Evolutionary conservation across 2,329 filamentous ascomycete genomes (phyloP).

Genomic region (Trematosphaeria pertusa): DNA sequence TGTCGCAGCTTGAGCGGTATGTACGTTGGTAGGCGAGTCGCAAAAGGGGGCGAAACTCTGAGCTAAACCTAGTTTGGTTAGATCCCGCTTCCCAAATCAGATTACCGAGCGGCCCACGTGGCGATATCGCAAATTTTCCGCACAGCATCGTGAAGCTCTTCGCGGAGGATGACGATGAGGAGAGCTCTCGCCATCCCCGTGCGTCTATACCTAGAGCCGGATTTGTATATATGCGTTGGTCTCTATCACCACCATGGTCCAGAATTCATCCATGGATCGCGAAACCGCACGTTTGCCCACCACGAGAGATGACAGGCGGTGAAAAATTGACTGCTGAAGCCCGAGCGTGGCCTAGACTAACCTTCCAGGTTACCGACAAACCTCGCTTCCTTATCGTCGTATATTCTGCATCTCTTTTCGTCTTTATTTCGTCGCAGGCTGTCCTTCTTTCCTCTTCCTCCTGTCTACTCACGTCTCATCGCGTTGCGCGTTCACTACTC

Average conservation of each 20-base stretch:
- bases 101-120: slow-evolving; percentile 19
- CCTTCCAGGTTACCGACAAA: slow-evolving; percentile 4
- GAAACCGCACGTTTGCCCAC: slow-evolving; percentile 25
- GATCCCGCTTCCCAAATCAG: neutral
- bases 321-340: slow-evolving; percentile 32
- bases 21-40: neutral
- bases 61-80: neutral
- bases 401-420: slow-evolving; percentile 28
- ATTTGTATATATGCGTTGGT: neutral
- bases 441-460: slow-evolving; percentile 20
- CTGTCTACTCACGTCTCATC: slow-evolving; percentile 10
- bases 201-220: neutral
- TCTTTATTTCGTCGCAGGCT: slow-evolving; percentile 24
- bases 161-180: neutral
- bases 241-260: slow-evolving; percentile 13
- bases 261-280: no score
- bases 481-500: slow-evolving; percentile 10
- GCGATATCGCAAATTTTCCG: slow-evolving; percentile 12
- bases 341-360: slow-evolving; percentile 40
- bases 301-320: slow-evolving; percentile 38
- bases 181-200: neutral
- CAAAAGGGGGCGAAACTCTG: no score
- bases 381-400: slow-evolving; percentile 12
- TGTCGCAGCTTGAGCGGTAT: neutral
- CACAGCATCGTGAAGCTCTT: slow-evolving; percentile 8